Conservation (phyloP, 371 early-diverging fungal species). For the Mucor mucedo region DNA sequence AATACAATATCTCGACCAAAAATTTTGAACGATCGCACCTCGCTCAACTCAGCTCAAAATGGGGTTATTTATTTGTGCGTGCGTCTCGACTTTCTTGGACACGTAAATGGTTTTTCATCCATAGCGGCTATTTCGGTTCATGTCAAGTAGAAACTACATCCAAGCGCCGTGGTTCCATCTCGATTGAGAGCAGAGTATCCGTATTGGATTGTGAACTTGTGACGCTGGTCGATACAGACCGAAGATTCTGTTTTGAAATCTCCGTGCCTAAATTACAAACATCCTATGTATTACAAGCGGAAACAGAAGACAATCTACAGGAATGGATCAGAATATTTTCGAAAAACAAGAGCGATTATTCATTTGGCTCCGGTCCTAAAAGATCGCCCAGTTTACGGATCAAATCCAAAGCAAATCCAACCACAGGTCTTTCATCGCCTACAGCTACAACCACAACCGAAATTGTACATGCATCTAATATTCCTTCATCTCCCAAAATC, state of each 20-base stretch:
- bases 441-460: conserved; percentile 4
- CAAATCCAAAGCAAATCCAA: conserved; percentile 15
- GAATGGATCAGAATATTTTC: conserved; percentile 64
- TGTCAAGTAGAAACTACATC: conserved; percentile 33
- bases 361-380: not conserved
- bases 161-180: conserved; percentile 49
- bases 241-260: conserved; percentile 73
- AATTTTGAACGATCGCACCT: not conserved
- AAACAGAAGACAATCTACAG: conserved; percentile 62
- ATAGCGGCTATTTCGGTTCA: conserved; percentile 51
- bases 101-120: conserved; percentile 58
- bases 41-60: conserved; percentile 17
- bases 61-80: conserved; percentile 33
- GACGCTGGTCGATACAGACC: conserved; percentile 47
- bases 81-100: conserved; percentile 38
- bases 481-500: conserved; percentile 1
- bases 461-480: not conserved
- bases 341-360: conserved; percentile 42
- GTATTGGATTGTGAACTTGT: conserved; percentile 58
- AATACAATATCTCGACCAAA: conserved; percentile 11
- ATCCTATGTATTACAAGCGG: conserved; percentile 60
- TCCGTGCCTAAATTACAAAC: conserved; percentile 15
- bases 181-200: conserved; percentile 48
- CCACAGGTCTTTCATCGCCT: conserved; percentile 9
- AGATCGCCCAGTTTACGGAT: conserved; percentile 10